A percentile compares a stretch with the other conserved stretches of the same genome.
Evolutionary conservation across 257 asterid genomes (phyloP).

Genomic region (Nicotiana paniculata): DNA sequence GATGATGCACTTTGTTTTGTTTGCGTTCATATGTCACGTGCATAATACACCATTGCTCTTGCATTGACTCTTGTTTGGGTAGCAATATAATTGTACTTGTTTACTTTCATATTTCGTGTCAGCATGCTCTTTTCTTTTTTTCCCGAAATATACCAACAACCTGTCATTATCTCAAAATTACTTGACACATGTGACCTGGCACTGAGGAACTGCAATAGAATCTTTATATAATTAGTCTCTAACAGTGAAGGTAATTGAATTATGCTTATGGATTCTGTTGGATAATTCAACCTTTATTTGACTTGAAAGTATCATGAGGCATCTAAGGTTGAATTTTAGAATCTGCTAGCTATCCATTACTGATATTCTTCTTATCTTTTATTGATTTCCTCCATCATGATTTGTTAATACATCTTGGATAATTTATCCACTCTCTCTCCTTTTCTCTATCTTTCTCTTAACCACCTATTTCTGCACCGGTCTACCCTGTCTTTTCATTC

Average conservation of each 20-base stretch:
- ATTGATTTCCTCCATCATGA: background rate
- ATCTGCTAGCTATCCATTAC: background rate
- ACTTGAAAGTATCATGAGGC: background rate
- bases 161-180: too few relatives aligned
- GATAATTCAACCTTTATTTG: background rate
- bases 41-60: background rate
- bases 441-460: background rate
- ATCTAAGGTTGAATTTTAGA: background rate
- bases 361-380: background rate
- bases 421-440: background rate
- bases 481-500: background rate
- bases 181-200: too few relatives aligned
- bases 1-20: background rate
- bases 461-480: background rate
- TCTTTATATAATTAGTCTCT: too few relatives aligned
- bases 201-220: too few relatives aligned
- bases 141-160: too few relatives aligned
- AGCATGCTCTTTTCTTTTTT: too few relatives aligned
- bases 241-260: too few relatives aligned
- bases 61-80: background rate
- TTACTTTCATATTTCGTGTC: background rate
- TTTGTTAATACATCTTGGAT: background rate
- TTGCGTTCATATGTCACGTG: background rate
- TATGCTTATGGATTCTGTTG: background rate
- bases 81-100: background rate